Conservation (phyloP, 2,329 filamentous ascomycete genomes). For the Phialophora tarda region DNA sequence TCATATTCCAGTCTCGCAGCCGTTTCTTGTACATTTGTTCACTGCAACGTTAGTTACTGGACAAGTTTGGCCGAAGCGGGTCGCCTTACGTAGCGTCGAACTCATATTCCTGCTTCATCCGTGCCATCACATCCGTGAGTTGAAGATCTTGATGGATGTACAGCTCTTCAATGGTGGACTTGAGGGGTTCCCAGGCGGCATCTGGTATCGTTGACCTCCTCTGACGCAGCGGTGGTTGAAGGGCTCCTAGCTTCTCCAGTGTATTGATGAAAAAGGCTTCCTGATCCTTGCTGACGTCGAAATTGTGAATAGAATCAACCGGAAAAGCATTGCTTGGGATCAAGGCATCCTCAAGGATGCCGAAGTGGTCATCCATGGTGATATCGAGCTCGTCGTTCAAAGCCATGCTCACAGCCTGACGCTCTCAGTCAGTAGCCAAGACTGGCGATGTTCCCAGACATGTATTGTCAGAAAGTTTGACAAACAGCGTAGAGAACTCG, state of each 20-base stretch:
- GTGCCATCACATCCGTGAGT: conserved; percentile 5
- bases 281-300: background rate
- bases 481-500: background rate
- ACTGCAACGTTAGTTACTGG: background rate
- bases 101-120: conserved; percentile 7
- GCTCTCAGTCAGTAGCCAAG: background rate
- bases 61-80: background rate
- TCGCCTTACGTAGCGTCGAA: conserved; percentile 13
- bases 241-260: background rate
- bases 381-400: background rate
- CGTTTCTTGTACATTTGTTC: conserved; percentile 20
- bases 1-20: conserved; percentile 5
- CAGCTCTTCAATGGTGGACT: conserved; percentile 8
- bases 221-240: background rate
- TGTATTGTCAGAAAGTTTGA: background rate
- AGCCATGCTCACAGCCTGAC: background rate
- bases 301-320: background rate
- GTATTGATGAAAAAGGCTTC: background rate
- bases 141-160: conserved; percentile 9
- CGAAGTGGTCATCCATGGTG: conserved; percentile 3
- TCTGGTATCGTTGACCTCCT: background rate
- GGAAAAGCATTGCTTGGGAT: background rate
- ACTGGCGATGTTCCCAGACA: background rate
- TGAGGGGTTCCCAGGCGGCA: background rate
- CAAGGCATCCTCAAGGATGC: background rate